A percentile compares a stretch with the other conserved stretches of the same genome.
Conservation (phyloP, 768 basidiomycete genomes). For the Mrakia blollopis region DNA sequence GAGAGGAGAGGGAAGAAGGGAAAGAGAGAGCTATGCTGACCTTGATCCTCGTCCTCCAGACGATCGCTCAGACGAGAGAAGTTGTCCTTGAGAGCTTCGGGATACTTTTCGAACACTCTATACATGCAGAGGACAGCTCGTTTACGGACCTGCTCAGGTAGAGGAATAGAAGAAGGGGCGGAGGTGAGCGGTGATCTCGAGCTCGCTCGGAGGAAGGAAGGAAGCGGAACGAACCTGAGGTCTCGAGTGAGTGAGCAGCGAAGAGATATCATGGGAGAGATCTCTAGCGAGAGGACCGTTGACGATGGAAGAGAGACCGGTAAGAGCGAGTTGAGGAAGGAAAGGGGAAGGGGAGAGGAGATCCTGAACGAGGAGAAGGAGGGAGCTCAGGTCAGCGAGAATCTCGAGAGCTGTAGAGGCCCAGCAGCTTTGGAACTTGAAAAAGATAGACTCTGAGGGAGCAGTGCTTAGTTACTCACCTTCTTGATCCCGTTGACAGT, state of each 20-base stretch:
- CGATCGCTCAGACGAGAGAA: constrained; percentile 70
- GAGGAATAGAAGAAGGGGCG: constrained; percentile 35
- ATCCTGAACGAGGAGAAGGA: constrained; percentile 53
- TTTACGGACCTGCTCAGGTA: constrained; percentile 58
- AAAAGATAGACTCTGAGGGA: background rate
- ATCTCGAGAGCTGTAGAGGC: background rate
- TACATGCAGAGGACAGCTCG: constrained; percentile 80
- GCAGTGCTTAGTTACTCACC: constrained; percentile 58
- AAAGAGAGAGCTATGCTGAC: constrained; percentile 48
- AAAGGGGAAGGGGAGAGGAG: constrained; percentile 70
- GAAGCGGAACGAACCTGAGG: constrained; percentile 49
- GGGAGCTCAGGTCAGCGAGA: background rate
- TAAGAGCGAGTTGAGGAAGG: constrained; percentile 62
- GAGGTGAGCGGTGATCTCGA: background rate
- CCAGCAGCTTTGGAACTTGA: background rate
- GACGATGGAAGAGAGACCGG: constrained; percentile 76
- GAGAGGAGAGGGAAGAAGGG: background rate
- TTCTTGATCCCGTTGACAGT: constrained; percentile 87
- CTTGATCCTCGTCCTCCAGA: constrained; percentile 54
- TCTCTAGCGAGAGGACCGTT: constrained; percentile 88
- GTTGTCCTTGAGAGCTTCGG: constrained; percentile 64
- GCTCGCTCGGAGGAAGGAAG: background rate
- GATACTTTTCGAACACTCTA: constrained; percentile 73
- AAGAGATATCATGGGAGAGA: constrained; percentile 73
- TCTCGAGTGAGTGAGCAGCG: constrained; percentile 84